phyloP scores from a whole-genome alignment of 257 asterid genomes.

The Pogostemon cablin region DNA sequence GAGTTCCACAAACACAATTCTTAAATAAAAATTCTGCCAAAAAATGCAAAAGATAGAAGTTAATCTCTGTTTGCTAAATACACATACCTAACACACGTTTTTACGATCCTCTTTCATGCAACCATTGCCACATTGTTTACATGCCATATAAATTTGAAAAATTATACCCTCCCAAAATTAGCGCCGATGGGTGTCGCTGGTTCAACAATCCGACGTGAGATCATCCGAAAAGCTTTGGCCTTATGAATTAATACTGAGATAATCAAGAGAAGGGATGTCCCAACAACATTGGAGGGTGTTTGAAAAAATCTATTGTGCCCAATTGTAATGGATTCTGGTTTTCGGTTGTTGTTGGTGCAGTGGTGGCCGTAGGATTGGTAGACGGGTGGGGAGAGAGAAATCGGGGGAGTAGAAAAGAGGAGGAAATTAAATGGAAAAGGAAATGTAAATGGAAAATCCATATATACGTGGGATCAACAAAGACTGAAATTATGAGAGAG shows the following conservation, averaged over 20 bases:
- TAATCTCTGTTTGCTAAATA: background rate
- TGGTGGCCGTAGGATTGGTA: conserved; percentile 25
- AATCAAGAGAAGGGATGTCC: conserved; percentile 7
- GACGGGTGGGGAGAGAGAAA: conserved; percentile 26
- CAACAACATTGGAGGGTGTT: background rate
- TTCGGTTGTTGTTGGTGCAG: conserved; percentile 14
- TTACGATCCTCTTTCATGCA: conserved; percentile 30
- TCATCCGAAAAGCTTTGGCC: conserved; percentile 21
- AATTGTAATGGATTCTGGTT: conserved; percentile 22
- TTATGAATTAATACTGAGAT: background rate
- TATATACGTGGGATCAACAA: conserved; percentile 20
- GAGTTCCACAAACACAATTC: conserved; percentile 31
- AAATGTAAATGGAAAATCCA: conserved; percentile 37
- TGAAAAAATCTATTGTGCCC: conserved; percentile 10
- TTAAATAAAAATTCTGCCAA: conserved; percentile 18
- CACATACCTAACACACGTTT: background rate
- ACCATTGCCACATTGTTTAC: background rate
- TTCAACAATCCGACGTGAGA: conserved; percentile 22
- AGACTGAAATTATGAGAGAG: conserved; percentile 23
- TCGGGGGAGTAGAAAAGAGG: conserved; percentile 33
- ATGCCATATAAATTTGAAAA: background rate
- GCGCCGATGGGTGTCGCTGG: conserved; percentile 23
- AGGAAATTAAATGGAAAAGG: conserved; percentile 32
- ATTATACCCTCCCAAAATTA: conserved; percentile 16
- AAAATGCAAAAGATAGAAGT: background rate